Evolutionary conservation across 2,329 filamentous ascomycete species (phyloP).

Genomic region (Ascochyta lentis): DNA sequence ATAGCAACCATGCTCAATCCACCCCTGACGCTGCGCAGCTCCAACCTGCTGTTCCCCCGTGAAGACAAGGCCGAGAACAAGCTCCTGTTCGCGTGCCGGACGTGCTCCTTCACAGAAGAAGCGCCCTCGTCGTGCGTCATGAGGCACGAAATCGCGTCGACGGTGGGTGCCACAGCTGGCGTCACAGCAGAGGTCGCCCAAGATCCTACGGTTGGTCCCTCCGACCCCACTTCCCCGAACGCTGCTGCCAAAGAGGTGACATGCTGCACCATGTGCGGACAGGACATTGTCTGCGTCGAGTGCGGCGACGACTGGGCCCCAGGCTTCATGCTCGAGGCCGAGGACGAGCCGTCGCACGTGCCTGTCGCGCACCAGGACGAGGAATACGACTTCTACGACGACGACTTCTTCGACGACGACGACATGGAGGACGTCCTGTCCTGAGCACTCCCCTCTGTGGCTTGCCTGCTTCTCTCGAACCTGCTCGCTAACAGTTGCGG

Average conservation of each 20-base stretch:
- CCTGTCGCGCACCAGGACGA: conserved; percentile 27
- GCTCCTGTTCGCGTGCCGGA: conserved; percentile 94
- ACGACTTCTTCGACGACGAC: conserved; percentile 29
- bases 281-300: conserved; percentile 61
- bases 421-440: conserved; percentile 43
- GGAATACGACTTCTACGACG: conserved; percentile 28
- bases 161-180: conserved; percentile 92
- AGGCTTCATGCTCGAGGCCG: conserved; percentile 54
- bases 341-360: conserved; percentile 42
- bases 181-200: conserved; percentile 96
- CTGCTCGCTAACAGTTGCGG: conserved; percentile 47
- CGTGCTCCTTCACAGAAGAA: conserved; percentile 88
- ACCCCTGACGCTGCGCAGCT: conserved; percentile 58
- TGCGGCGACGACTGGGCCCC: conserved; percentile 57
- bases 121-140: conserved; percentile 91
- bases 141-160: conserved; percentile 90
- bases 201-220: conserved; percentile 93
- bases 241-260: conserved; percentile 45
- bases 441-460: conserved; percentile 41
- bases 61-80: conserved; percentile 85
- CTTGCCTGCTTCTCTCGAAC: conserved; percentile 47
- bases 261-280: conserved; percentile 65
- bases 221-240: conserved; percentile 40
- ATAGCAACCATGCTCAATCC: background rate
- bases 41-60: conserved; percentile 97